Evolutionary conservation across 2,329 filamentous ascomycete genomes (phyloP).

Genomic region (Penicillium sumatraense): DNA sequence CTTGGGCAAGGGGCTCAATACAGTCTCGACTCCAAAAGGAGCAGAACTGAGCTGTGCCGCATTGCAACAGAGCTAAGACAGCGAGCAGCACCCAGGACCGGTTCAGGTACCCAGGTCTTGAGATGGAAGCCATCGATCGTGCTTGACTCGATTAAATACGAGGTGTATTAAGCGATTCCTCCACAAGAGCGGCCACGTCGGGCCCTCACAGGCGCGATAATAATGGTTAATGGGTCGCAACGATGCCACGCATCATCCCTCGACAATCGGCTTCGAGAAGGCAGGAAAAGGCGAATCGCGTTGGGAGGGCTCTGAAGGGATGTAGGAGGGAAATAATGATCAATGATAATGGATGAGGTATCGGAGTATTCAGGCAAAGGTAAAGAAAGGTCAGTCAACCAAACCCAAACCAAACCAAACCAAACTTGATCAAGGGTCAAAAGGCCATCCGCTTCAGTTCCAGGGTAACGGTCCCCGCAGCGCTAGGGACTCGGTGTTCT

Average conservation of each 20-base stretch:
- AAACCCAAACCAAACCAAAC: too few relatives aligned
- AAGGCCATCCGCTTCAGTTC: constrained; percentile 6
- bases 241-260: constrained; percentile 25
- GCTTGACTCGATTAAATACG: not conserved
- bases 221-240: constrained; percentile 19
- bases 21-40: constrained; percentile 41
- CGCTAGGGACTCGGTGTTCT: constrained; percentile 16
- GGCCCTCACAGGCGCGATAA: constrained; percentile 28
- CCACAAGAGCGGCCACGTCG: constrained; percentile 27
- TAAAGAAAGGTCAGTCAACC: not conserved
- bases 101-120: constrained; percentile 13
- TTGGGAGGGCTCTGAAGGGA: constrained; percentile 1
- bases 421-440: constrained; percentile 6
- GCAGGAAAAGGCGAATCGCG: too few relatives aligned
- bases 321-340: constrained; percentile 8
- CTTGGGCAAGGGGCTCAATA: constrained; percentile 45
- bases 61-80: constrained; percentile 23
- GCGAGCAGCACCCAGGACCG: constrained; percentile 25
- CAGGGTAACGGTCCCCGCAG: constrained; percentile 27
- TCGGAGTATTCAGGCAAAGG: too few relatives aligned
- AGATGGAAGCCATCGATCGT: constrained; percentile 25
- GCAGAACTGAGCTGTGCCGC: constrained; percentile 36
- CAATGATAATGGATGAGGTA: too few relatives aligned
- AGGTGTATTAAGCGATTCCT: constrained; percentile 1
- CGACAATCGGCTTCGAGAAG: constrained; percentile 23